Evolutionary conservation across 23 red algal species (phyloP), one percentile per base, ranked within the genome.

Genomic region (Cyanidium caldarium): DNA sequence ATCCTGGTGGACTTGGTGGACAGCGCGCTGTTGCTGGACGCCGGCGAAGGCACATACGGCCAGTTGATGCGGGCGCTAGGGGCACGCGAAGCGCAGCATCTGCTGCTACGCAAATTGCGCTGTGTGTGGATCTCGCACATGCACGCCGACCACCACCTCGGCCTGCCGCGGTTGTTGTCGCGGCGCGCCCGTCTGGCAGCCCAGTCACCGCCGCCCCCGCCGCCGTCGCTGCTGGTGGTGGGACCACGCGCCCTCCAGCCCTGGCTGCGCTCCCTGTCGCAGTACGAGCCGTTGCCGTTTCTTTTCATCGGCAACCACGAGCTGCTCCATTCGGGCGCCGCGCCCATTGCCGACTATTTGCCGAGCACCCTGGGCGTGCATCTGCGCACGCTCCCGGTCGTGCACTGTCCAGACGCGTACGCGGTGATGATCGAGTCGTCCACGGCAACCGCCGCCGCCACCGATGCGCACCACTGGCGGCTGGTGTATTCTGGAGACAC

Each of bases 131-230:
- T 96, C 34, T 96, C 91, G 14, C 91, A 96, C 74, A 88, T 96
- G 72, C 91, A 96, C 58, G 91, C 91, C 0, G 91, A 96, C 67
- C 91, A 96, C 61, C 91, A 96, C 65, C 78, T 96, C 31, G 91
- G 91, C 12, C 40, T 87, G 29, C 56, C 84, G 30, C 51, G 29
- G 29, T 31, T 96, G 31, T 40, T 96, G 29, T 68, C 79, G 69
- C 65, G 77, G 69, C 69, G 87, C 7, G 31, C 51, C 10, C 51
- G 51, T 28, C 51, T 61, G 5, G 51, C 58, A 72, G 42, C 25
- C 23, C 37, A 43, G 66, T 77, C 35, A 16, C 45, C 46, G 21
- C 40, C 26, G 65, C 39, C 34, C 56, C 82, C 35, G 15, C 45
- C 46, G 21, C 40, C 26, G 65, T 39, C 34, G 34, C 77, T 96